Percentiles rank a stretch among this genome's conserved stretches.
phyloP scores from a whole-genome alignment of 1,284 basidiomycete genomes.

The Ceratobasidium sp. region DNA sequence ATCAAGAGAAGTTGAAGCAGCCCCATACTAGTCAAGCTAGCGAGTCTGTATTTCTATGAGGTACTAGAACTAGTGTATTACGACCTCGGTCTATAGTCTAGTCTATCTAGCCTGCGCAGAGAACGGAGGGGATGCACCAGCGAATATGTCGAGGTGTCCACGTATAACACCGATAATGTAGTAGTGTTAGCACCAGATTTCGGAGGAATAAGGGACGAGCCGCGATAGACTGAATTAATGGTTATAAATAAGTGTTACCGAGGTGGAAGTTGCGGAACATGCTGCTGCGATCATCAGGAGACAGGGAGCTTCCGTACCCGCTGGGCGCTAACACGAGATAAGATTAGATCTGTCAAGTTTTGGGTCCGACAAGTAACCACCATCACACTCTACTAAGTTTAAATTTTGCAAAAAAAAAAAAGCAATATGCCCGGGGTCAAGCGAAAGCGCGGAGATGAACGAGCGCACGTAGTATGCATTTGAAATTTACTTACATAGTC shows the following conservation, averaged over 20 bases:
- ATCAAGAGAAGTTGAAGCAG: conserved; percentile 67
- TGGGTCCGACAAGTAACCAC: conserved; percentile 10
- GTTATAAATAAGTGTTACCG: conserved; percentile 23
- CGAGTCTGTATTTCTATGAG: no score
- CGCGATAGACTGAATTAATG: not conserved
- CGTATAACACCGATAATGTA: not conserved
- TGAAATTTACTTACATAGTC: not conserved
- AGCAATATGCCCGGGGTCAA: conserved; percentile 26
- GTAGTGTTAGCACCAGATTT: not conserved
- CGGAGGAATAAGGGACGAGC: not conserved
- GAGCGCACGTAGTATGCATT: not conserved
- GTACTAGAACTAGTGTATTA: not conserved
- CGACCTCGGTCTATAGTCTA: no score
- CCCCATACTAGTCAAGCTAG: conserved; percentile 54
- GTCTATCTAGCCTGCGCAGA: no score
- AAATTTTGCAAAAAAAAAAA: not conserved
- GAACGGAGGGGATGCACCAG: not conserved
- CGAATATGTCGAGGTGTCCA: not conserved
- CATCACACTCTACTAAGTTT: not conserved
- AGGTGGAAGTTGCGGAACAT: conserved; percentile 39
- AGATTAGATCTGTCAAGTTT: conserved; percentile 43
- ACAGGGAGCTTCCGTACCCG: not conserved
- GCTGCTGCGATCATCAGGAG: conserved; percentile 30
- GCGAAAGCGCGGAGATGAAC: conserved; percentile 16
- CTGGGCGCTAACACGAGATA: conserved; percentile 9